Conservation (phyloP, 305 asterid genomes). For the Withania somnifera region DNA sequence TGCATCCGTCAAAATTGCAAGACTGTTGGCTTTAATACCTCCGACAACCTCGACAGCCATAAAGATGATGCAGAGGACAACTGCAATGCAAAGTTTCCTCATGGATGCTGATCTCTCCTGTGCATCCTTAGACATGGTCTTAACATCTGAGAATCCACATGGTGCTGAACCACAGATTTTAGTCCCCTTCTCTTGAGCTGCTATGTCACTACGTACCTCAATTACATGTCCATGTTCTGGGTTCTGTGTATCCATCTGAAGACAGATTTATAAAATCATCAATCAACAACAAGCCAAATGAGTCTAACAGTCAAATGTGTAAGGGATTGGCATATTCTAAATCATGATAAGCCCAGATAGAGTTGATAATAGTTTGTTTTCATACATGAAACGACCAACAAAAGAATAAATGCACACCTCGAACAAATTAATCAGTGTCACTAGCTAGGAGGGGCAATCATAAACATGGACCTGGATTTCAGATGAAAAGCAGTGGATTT, state of each 20-base stretch:
- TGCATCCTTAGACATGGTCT: slow-evolving; percentile 42
- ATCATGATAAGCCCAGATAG: background rate
- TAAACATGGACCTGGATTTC: background rate
- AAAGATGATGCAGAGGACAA: slow-evolving; percentile 47
- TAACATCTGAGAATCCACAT: slow-evolving; percentile 61
- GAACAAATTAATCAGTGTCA: background rate
- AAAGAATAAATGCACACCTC: background rate
- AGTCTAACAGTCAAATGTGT: background rate
- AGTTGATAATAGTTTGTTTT: background rate
- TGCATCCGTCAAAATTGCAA: slow-evolving; percentile 70
- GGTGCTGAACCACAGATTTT: slow-evolving; percentile 53
- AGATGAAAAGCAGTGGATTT: too few species aligned
- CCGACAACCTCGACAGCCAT: slow-evolving; percentile 70
- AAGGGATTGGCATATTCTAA: background rate
- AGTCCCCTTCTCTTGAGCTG: slow-evolving; percentile 26
- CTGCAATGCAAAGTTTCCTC: slow-evolving; percentile 50
- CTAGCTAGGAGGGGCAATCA: background rate
- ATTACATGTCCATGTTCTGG: slow-evolving; percentile 29
- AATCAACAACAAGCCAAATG: background rate
- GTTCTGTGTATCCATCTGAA: slow-evolving; percentile 41
- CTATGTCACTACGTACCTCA: slow-evolving; percentile 25
- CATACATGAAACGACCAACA: background rate
- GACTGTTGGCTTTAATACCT: slow-evolving; percentile 73
- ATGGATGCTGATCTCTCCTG: slow-evolving; percentile 55
- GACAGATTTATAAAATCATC: background rate